Percentiles rank a stretch among this genome's conserved stretches.
phyloP scores from a whole-genome alignment of 2,329 filamentous ascomycete species.

The Fusarium beomiforme region DNA sequence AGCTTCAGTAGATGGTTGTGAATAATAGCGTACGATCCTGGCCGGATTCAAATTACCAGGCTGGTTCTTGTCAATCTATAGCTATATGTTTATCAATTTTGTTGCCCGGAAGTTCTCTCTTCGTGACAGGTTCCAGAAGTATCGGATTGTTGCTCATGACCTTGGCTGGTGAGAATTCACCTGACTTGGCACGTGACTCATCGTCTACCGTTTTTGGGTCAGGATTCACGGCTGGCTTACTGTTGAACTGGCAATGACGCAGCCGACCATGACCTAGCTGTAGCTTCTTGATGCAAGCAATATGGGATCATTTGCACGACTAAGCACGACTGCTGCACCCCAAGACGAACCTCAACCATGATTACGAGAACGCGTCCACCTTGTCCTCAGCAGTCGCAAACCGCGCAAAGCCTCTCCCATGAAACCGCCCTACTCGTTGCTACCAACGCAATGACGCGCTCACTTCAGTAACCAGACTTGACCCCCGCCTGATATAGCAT shows the following conservation, averaged over 20 bases:
- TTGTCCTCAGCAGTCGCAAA: fast-evolving
- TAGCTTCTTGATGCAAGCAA: too few species aligned
- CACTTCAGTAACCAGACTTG: background rate
- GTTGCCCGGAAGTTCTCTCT: too few species aligned
- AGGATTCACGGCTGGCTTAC: fast-evolving
- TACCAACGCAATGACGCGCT: background rate
- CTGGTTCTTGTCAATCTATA: too few species aligned
- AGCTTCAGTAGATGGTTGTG: background rate
- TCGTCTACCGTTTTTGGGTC: fast-evolving
- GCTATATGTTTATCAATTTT: too few species aligned
- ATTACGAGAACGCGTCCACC: too few species aligned
- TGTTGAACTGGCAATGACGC: background rate
- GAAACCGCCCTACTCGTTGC: background rate
- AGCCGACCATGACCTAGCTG: fast-evolving
- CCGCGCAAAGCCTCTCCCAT: background rate
- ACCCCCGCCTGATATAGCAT: fast-evolving
- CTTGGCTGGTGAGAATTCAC: too few species aligned
- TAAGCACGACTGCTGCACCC: fast-evolving
- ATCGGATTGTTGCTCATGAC: too few species aligned
- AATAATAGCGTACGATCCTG: too few species aligned
- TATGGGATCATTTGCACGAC: background rate
- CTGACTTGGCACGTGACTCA: background rate
- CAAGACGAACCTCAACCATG: fast-evolving
- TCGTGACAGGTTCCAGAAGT: too few species aligned
- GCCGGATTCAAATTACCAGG: too few species aligned